Evolutionary conservation across 768 basidiomycete species (phyloP), one percentile per base, ranked within the genome.

Genomic region (Suillus brevipes): DNA sequence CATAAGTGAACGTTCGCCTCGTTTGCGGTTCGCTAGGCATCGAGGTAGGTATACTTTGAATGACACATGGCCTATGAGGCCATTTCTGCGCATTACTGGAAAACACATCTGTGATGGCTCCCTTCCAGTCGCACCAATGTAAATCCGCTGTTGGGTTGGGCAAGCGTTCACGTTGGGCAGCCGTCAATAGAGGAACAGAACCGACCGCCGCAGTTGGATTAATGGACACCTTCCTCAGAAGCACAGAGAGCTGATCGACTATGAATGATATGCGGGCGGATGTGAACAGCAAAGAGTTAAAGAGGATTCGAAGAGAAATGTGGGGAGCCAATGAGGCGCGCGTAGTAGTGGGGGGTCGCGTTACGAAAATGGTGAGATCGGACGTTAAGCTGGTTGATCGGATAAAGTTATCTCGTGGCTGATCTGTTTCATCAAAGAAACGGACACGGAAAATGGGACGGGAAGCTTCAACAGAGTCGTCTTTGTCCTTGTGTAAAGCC

Each of bases 121-220:
- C 97, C 75, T 95, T 94, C 87, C 90, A 99, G 60, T 90, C 96
- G 77, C 94, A 97, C 97, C 97, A 99, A 70, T 97, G 86, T 42
- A 99, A 85, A 75, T 99, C 90, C 18, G 87, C 90, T 13, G 86
- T 87, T 3, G 97, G 95, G 72, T 91, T 84, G 0, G 97, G 97
- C 5, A 99, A 83, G 57, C 82, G 82, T 14, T 77, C 79, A 62
- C 82, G 83, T 77, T 98, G 94, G 14, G 78, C 74, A 4, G 88
- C 81, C 0, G 94, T 95, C 58, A 95, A 78, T 14, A 99, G 78
- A 1, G 94, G 89, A 14, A 97, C 86, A 1, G 90, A 87, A 6
- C 95, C 94, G 36, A 97, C 84, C 0, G 87, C 81, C 1, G 86
- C 82, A 4, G 89, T 75, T 0, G 93, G 91, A 70, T 89, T 86